Conservation (phyloP, 1,139 yeast species). For the Zygosaccharomyces sapae region DNA sequence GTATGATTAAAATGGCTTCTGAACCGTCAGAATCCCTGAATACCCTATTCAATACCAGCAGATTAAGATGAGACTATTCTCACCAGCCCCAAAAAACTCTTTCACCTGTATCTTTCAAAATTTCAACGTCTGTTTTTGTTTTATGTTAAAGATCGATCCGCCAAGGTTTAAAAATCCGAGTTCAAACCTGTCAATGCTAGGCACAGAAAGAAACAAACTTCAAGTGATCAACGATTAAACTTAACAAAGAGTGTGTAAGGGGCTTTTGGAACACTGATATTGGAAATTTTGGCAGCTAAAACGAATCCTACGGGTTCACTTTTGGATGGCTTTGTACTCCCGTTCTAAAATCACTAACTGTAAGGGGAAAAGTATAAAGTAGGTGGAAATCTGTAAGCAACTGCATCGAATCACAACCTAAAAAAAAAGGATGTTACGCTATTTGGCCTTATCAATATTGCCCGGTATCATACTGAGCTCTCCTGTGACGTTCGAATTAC, state of each 20-base stretch:
- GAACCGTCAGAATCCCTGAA: not conserved
- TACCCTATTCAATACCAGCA: not conserved
- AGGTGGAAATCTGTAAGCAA: too few relatives aligned
- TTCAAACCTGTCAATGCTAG: not conserved
- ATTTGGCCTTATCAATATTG: not conserved
- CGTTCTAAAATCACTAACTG: too few relatives aligned
- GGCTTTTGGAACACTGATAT: too few relatives aligned
- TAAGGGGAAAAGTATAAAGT: too few relatives aligned
- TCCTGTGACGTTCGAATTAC: slow-evolving; percentile 71
- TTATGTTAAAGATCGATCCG: slow-evolving; percentile 2
- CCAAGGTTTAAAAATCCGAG: slow-evolving; percentile 3
- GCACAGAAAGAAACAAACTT: not conserved
- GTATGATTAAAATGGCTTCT: not conserved
- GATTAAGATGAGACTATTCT: not conserved
- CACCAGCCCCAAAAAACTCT: not conserved
- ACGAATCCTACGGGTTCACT: too few relatives aligned
- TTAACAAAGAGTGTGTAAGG: not conserved
- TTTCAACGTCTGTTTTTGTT: slow-evolving; percentile 1
- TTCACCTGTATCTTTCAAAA: not conserved
- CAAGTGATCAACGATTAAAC: not conserved
- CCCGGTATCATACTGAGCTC: slow-evolving; percentile 23
- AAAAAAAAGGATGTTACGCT: not conserved
- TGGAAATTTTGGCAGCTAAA: too few relatives aligned
- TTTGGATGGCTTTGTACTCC: too few relatives aligned
- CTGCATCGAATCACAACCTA: too few relatives aligned